Evolutionary conservation across 2,329 filamentous ascomycete species (phyloP), one percentile per base, ranked within the genome.

Genomic region (Pseudonectria buxi): DNA sequence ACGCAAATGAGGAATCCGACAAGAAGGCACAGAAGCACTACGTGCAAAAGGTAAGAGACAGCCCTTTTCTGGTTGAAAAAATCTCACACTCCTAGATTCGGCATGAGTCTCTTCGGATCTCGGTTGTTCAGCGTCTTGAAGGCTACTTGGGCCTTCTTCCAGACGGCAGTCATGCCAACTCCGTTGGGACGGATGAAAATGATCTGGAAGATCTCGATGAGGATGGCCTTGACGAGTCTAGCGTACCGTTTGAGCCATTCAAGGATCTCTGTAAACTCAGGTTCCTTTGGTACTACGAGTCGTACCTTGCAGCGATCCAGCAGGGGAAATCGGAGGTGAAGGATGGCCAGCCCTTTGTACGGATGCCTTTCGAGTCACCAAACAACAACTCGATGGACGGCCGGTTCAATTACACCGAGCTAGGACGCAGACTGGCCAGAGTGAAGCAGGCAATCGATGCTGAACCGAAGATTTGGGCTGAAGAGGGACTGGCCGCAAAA

Each of bases 211-310:
- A 72, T 1, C 12, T 14, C 59, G 67, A 71, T 24, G 62, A 65
- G 2, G 67, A 72, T 24, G 68, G 71, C n/a, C 59, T 72, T 12
- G 74, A 76, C 11, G 78, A 83, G 27, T 56, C 61, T 1, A 61
- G 54, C 7, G 54, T 76, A 1, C 71, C 76, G 1, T 94, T 87
- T 58, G 84, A 94, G 47, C 86, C 88, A 0, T 96, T 96, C 65
- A 82, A 80, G 47, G 90, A 96, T 53, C 69, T 95, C 5, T 86
- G 83, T 70, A 96, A 96, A 62, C 80, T 84, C 26, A 79, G 89
- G 2, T 95, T 96, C 56, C 67, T 96, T 11, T 96, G 92, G 92
- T 96, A 96, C 63, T 94, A 86, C 58, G 84, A 94, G 47, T 84
- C 84, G 3, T 96, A 96, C 54, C 67, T 92, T 14, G 67, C 73